Conservation (phyloP, 2,329 filamentous ascomycete species). For the Colletotrichum endophyticum region DNA sequence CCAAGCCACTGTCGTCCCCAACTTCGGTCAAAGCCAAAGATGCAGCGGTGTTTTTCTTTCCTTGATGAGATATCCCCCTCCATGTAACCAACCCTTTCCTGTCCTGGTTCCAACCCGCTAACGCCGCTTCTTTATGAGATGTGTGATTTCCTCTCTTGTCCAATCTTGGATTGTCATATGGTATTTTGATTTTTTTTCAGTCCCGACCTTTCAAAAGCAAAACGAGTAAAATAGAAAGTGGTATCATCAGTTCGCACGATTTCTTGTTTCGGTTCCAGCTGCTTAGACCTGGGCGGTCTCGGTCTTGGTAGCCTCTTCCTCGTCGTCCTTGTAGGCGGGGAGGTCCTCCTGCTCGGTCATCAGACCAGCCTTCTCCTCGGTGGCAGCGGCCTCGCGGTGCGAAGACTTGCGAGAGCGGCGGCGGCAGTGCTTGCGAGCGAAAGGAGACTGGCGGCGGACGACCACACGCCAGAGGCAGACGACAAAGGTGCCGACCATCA, state of each 20-base stretch:
- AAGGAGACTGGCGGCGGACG: conserved; percentile 42
- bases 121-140: conserved; percentile 10
- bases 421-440: conserved; percentile 33
- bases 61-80: neutral
- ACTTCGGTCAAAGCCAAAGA: neutral
- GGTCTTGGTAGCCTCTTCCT: conserved; percentile 7
- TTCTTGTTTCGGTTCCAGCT: neutral
- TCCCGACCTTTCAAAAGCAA: neutral
- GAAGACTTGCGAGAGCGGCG: conserved; percentile 41
- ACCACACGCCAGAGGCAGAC: conserved; percentile 64
- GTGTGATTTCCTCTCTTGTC: conserved; percentile 17
- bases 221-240: conserved; percentile 5
- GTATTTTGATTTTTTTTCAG: neutral
- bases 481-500: conserved; percentile 67
- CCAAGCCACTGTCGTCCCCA: neutral
- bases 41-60: neutral
- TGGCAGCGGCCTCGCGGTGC: conserved; percentile 37
- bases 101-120: neutral
- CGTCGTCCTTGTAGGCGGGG: conserved; percentile 31
- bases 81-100: neutral
- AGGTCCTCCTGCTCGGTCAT: conserved; percentile 42
- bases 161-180: conserved; percentile 9
- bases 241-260: conserved; percentile 16
- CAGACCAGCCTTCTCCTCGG: conserved; percentile 57
- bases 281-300: conserved; percentile 6